Base-by-base conservation (phyloP, 345 rosid genomes). In the Syzygium oleosum region DNA sequence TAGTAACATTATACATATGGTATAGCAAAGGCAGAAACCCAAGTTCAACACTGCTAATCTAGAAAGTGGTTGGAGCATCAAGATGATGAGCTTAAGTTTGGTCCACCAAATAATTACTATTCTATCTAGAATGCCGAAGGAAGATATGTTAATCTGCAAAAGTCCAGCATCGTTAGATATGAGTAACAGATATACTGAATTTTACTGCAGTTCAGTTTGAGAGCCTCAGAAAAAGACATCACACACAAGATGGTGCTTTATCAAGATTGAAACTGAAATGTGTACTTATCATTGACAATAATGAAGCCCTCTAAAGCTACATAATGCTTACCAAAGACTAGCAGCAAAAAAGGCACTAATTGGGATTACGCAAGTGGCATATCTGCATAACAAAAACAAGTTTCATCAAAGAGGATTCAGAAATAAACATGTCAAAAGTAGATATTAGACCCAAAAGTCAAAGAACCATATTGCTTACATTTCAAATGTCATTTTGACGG, bases 271-370 rank as follows among this genome's bases (percentile, higher is more conserved):
- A 84, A 84, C 13, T 52, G 43, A 55, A 52, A 84, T 53, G 31
- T n/a, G 17, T 23, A 51, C 23, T 51, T 52, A n/a, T 51, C 34
- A 52, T 51, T 52, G 17, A 52, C 11, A 87, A 84, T 13, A 21
- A 58, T 49, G 21, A 43, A 77, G 51, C 38, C 43, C n/a, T 14
- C 46, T 34, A 34, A 73, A 17, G 43, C 49, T 34, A 84, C 19
- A 87, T 87, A 83, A 88, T 56, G 88, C 95, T 93, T 93, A 98
- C 99, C 99, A 98, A 87, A 98, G 99, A 90, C 99, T 98, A 88
- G 99, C 94, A 85, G 99, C 99, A 91, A 97, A 98, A 94, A 98
- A 98, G 88, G 99, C 99, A 89, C 99, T 98, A 85, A 98, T 98
- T 80, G 99, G 99, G 85, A 98, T 90, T 84, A 98, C 99, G 90